Evolutionary conservation across 352 stramenopile species (phyloP).

Genomic region (Aphanomyces invadans): DNA sequence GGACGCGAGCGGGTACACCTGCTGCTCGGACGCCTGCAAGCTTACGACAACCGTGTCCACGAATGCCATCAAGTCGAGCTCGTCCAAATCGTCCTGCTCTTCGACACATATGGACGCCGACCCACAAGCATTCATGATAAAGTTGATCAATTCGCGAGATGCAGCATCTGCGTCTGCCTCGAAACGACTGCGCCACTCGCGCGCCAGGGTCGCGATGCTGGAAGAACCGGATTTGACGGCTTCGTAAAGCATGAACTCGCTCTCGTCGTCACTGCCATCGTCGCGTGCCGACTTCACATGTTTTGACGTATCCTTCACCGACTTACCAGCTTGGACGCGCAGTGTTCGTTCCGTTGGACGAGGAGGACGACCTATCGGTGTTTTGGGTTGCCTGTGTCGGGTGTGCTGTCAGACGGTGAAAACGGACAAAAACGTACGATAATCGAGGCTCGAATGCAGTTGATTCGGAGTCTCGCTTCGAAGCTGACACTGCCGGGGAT

Average conservation of each 20-base stretch:
- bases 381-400: neutral
- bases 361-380: neutral
- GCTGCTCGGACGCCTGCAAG: conserved; percentile 44
- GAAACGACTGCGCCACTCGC: conserved; percentile 63
- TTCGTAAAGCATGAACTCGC: conserved; percentile 28
- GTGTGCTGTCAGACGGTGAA: conserved; percentile 5
- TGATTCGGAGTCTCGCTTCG: neutral
- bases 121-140: conserved; percentile 46
- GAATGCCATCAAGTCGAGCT: conserved; percentile 65
- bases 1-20: conserved; percentile 58
- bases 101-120: neutral
- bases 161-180: conserved; percentile 45
- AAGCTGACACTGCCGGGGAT: neutral
- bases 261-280: neutral
- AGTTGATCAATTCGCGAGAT: conserved; percentile 66
- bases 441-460: too few species aligned
- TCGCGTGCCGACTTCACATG: neutral
- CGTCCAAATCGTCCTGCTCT: conserved; percentile 43
- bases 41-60: conserved; percentile 56
- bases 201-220: conserved; percentile 43
- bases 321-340: neutral
- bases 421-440: conserved; percentile 10
- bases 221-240: conserved; percentile 44
- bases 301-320: neutral
- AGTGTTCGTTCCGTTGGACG: conserved; percentile 12